Conservation (phyloP, 2,329 filamentous ascomycete genomes). For the Penicillium janthinellum region DNA sequence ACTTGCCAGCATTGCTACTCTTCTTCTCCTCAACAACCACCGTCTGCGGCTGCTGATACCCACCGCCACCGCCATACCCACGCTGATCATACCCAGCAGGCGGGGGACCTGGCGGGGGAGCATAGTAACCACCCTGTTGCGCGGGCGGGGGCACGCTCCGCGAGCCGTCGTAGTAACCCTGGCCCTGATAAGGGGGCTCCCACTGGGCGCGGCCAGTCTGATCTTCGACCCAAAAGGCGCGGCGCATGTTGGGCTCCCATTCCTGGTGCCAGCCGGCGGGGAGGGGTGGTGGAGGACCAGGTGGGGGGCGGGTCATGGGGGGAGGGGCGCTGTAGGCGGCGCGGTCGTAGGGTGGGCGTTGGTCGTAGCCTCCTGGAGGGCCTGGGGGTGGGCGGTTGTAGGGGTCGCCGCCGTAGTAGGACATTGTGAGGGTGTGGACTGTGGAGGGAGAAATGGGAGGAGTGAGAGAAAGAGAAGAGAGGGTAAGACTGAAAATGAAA, state of each 20-base stretch:
- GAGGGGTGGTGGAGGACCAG: conserved; percentile 52
- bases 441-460: not conserved
- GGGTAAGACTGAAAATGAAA: not conserved
- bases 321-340: conserved; percentile 30
- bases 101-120: conserved; percentile 21
- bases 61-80: conserved; percentile 1
- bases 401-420: conserved; percentile 26
- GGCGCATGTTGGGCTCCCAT: conserved; percentile 63
- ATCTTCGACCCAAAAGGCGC: conserved; percentile 67
- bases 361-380: conserved; percentile 13
- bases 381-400: conserved; percentile 27
- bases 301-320: conserved; percentile 34
- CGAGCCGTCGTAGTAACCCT: conserved; percentile 24
- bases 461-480: not conserved
- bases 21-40: conserved; percentile 33
- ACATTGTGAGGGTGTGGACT: conserved; percentile 17
- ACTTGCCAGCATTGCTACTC: conserved; percentile 52
- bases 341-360: conserved; percentile 24
- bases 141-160: conserved; percentile 29
- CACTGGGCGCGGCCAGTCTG: conserved; percentile 65
- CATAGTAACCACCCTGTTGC: conserved; percentile 25
- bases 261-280: conserved; percentile 64
- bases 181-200: conserved; percentile 54
- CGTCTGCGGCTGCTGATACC: conserved; percentile 23
- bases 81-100: conserved; percentile 26